These are phyloP conservation scores for Umbelopsis sp. DNA, from an alignment of 192 early-diverging fungal genomes.

Conservation along the genomic window DNA sequence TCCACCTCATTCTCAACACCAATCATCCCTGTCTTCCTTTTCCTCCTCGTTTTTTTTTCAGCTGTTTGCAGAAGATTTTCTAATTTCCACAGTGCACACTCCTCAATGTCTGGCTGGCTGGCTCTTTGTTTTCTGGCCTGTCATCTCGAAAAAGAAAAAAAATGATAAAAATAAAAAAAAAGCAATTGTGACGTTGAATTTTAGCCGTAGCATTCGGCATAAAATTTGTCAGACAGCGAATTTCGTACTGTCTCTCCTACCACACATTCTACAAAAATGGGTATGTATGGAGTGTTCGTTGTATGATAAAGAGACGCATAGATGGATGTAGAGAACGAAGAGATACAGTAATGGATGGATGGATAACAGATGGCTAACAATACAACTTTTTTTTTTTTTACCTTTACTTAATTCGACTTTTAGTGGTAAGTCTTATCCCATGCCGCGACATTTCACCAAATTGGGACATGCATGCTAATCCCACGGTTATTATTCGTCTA, in stretches of 20 bases:
- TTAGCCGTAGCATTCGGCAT: slow-evolving; percentile 7
- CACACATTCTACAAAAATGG: slow-evolving; percentile 24
- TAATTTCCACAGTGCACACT: no score
- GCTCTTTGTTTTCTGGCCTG: no score
- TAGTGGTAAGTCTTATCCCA: slow-evolving; percentile 10
- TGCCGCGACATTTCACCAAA: background rate
- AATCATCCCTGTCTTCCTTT: no score
- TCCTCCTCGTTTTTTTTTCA: no score
- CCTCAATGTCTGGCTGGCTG: no score
- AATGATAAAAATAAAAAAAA: slow-evolving; percentile 6
- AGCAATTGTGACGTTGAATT: slow-evolving; percentile 17
- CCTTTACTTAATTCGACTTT: background rate
- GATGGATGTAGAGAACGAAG: slow-evolving; percentile 11
- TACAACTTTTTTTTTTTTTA: background rate
- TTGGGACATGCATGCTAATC: background rate
- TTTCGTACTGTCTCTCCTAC: slow-evolving; percentile 17
- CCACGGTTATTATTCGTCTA: background rate
- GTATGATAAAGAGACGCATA: slow-evolving; percentile 3
- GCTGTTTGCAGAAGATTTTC: no score
- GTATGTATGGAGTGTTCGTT: slow-evolving; percentile 26
- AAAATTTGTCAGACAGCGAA: slow-evolving; percentile 5
- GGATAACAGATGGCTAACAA: background rate
- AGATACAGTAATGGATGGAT: background rate
- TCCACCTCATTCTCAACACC: background rate
- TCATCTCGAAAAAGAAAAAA: background rate